phyloP scores from a whole-genome alignment of 768 basidiomycete species.

The Pleurotus djamor region DNA sequence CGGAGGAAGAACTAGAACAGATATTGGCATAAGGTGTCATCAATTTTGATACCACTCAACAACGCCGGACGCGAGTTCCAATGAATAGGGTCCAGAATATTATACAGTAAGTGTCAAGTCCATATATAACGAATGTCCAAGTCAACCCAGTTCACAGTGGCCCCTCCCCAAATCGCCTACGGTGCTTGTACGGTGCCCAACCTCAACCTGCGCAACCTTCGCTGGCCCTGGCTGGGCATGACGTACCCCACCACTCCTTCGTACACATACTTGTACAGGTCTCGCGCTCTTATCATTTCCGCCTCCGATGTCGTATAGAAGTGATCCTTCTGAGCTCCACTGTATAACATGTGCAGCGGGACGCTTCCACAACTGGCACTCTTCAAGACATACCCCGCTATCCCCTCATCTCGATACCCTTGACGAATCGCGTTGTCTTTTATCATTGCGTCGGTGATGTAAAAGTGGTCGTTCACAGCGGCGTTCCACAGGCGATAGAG shows the following conservation, averaged over 20 bases:
- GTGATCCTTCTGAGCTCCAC: background rate
- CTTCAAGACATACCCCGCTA: background rate
- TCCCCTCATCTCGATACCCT: background rate
- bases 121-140: too few relatives aligned
- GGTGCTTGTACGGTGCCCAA: too few relatives aligned
- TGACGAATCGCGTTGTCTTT: background rate
- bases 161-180: too few relatives aligned
- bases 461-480: conserved; percentile 16
- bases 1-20: too few relatives aligned
- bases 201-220: too few relatives aligned
- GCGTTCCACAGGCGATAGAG: conserved; percentile 16
- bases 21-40: too few relatives aligned
- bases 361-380: background rate
- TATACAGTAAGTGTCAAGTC: too few relatives aligned
- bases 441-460: conserved; percentile 10
- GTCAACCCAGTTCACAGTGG: too few relatives aligned
- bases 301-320: background rate
- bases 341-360: background rate
- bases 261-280: background rate
- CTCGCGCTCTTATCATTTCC: background rate
- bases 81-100: too few relatives aligned
- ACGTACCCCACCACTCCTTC: background rate
- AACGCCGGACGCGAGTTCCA: too few relatives aligned
- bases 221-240: too few relatives aligned
- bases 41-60: too few relatives aligned